Conservation (phyloP, 345 rosid genomes). For the Trapa bicornis region DNA sequence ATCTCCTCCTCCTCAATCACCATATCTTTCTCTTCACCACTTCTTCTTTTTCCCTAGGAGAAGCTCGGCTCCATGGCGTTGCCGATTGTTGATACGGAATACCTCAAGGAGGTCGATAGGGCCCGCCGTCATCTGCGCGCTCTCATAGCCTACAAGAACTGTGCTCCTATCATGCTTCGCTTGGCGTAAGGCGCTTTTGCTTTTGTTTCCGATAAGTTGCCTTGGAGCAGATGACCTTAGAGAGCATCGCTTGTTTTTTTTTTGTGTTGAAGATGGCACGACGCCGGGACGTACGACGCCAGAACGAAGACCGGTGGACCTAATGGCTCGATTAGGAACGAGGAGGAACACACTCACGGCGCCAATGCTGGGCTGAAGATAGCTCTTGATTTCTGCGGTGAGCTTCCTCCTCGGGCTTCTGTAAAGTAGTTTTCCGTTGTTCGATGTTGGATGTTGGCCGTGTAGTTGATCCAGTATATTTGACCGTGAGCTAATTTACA, state of each 20-base stretch:
- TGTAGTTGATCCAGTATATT: neutral
- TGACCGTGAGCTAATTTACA: neutral
- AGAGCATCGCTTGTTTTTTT: neutral
- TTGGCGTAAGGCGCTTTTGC: slow-evolving; percentile 40
- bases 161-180: slow-evolving; percentile 97
- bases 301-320: slow-evolving; percentile 78
- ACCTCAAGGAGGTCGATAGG: slow-evolving; percentile 70
- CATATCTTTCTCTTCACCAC: neutral
- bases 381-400: slow-evolving; percentile 76
- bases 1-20: neutral
- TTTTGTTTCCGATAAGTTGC: neutral
- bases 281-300: slow-evolving; percentile 84
- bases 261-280: slow-evolving; percentile 67
- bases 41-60: no score
- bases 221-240: neutral
- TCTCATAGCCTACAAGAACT: slow-evolving; percentile 65
- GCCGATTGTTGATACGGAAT: slow-evolving; percentile 65
- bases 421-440: neutral
- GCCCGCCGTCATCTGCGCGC: slow-evolving; percentile 94
- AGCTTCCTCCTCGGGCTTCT: slow-evolving; percentile 5
- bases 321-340: slow-evolving; percentile 80
- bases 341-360: slow-evolving; percentile 67
- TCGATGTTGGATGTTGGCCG: neutral
- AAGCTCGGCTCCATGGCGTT: slow-evolving; percentile 40
- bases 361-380: slow-evolving; percentile 69